phyloP scores from a whole-genome alignment of 116 monocot species.

The Zostera marina region DNA sequence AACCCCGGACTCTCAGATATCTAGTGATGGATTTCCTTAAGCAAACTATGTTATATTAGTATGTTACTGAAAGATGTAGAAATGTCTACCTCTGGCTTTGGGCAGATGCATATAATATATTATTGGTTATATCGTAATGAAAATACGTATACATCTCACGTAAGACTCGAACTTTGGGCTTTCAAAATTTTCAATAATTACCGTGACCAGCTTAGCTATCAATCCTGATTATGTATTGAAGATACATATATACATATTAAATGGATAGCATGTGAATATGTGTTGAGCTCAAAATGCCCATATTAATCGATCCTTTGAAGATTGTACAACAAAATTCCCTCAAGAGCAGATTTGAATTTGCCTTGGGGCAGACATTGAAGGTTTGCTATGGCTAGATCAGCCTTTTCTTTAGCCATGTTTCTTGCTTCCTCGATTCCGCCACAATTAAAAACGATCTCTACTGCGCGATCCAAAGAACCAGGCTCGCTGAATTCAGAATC shows the following conservation, averaged over 20 bases:
- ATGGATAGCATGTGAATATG: background rate
- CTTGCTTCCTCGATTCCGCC: conserved; percentile 54
- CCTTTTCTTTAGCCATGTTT: conserved; percentile 62
- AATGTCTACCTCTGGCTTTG: too few species aligned
- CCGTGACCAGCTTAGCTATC: too few species aligned
- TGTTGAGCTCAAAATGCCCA: background rate
- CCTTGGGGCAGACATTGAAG: conserved; percentile 52
- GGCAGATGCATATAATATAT: too few species aligned
- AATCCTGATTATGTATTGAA: too few species aligned
- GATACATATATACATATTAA: background rate
- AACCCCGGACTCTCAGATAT: too few species aligned
- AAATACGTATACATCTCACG: too few species aligned
- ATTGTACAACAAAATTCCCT: conserved; percentile 66
- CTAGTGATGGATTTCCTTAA: too few species aligned
- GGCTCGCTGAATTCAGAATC: conserved; percentile 76
- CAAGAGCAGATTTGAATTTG: conserved; percentile 48
- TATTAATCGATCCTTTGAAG: conserved; percentile 61
- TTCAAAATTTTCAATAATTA: too few species aligned
- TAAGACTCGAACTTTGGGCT: too few species aligned
- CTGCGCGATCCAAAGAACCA: conserved; percentile 48
- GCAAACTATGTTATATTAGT: too few species aligned
- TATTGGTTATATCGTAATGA: too few species aligned
- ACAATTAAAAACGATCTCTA: conserved; percentile 39
- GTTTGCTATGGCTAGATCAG: conserved; percentile 38
- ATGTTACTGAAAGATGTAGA: too few species aligned